Evolutionary conservation across 2,329 filamentous ascomycete species (phyloP), one percentile per base, ranked within the genome.

Genomic region (Pestalotiopsis sp.): DNA sequence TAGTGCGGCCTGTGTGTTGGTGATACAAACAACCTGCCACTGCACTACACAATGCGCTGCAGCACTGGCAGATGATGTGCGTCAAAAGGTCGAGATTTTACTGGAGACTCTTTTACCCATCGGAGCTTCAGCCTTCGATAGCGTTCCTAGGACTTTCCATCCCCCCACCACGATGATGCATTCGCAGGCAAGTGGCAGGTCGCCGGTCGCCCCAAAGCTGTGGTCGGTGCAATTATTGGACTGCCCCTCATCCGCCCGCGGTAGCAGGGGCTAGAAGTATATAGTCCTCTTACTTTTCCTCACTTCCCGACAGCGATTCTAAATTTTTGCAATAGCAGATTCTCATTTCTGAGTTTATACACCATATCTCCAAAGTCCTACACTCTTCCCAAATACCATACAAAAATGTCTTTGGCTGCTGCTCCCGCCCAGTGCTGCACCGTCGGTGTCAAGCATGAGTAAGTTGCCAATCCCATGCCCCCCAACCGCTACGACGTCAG

Each of bases 391-490:
- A 45, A 38, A 63, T 14, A 38, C 36, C 60, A 52, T 11, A 20
- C 45, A 23, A 63, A 40, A 23, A 65, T 66, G 65, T 60, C 65
- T 66, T 38, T 66, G 45, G 89, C 87, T 3, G 82, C 87, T 73
- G 81, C 83, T 67, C 86, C 86, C 13, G 84, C 75, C 67, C 73
- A 80, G 66, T 89, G 87, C 83, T 89, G 87, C 80, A 81, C 81
- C 40, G 73, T 83, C 66, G 87, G 86, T 69, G 79, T 85, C 69
- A 85, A 82, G 76, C 86, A 88, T 72, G 83, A 86, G 86, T 88
- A 79, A 75, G 86, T 81, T 65, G 31, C 5, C 17, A 23, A 14
- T 60, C 17, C 31, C 9, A 40, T 41, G 25, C 25, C 20, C 41
- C 57, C 52, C 31, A 17, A 11, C 23, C 23, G 27, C 7, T 52